phyloP scores from a whole-genome alignment of 129 eudicot genomes.

The Helianthus annuus region DNA sequence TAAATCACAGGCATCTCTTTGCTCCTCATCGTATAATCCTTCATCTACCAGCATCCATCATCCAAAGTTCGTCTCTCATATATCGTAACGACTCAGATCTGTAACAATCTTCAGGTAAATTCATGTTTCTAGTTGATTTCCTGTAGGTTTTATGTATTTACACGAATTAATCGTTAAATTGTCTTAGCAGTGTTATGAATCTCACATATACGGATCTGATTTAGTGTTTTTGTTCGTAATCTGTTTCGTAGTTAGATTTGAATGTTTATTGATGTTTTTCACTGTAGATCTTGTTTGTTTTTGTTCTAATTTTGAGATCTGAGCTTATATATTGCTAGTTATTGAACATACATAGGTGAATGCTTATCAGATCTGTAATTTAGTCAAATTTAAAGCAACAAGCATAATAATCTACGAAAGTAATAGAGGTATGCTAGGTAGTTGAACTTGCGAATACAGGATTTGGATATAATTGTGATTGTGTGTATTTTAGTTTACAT shows the following conservation, averaged over 20 bases:
- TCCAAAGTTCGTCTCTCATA: background rate
- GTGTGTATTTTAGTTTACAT: background rate
- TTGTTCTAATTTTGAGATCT: background rate
- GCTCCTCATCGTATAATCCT: background rate
- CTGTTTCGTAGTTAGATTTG: background rate
- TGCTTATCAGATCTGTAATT: background rate
- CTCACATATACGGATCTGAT: background rate
- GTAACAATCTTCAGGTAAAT: slow-evolving; percentile 1
- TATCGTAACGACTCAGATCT: slow-evolving; percentile 1
- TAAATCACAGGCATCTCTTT: background rate
- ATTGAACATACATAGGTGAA: background rate
- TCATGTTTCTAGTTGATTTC: background rate
- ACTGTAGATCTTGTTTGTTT: background rate
- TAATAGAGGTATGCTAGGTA: background rate
- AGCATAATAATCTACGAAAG: background rate
- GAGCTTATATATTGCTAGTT: background rate
- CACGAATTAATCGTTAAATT: background rate
- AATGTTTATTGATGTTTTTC: background rate
- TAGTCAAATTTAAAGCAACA: background rate
- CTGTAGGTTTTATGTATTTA: background rate
- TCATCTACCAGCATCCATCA: background rate
- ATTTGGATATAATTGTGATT: background rate
- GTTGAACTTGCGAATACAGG: background rate
- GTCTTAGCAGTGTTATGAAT: background rate
- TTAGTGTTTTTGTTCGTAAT: background rate